phyloP scores from a whole-genome alignment of 768 basidiomycete genomes.

The Mycena albidolilacea region DNA sequence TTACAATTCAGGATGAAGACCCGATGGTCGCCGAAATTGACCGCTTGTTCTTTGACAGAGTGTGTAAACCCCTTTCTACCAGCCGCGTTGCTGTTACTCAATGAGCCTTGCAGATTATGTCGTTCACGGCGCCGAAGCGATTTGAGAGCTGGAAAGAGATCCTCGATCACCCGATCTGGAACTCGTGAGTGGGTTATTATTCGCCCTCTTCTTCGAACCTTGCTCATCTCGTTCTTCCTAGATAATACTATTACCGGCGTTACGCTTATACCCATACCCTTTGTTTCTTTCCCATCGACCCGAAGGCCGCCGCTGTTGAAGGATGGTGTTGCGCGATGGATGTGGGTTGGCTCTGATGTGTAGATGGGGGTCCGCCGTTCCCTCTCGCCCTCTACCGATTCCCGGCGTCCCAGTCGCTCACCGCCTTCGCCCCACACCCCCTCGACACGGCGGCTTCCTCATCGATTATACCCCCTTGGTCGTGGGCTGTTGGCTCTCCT shows the following conservation, averaged over 20 bases:
- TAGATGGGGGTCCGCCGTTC: conserved; percentile 26
- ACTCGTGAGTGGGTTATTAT: no score
- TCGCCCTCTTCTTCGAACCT: no score
- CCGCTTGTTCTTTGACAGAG: background rate
- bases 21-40: background rate
- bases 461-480: background rate
- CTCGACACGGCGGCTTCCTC: background rate
- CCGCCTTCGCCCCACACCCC: background rate
- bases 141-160: no score
- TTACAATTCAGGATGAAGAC: background rate
- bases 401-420: conserved; percentile 1
- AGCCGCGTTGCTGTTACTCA: background rate
- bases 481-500: background rate
- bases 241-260: no score
- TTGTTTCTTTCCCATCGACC: no score
- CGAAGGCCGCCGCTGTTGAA: no score
- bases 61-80: background rate
- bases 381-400: conserved; percentile 23
- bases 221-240: no score
- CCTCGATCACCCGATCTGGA: no score
- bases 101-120: background rate
- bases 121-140: background rate
- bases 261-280: no score
- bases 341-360: background rate
- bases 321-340: no score